Percentiles rank a stretch among this genome's conserved stretches.
These are phyloP conservation scores for Camptophora hylomeconis DNA, from an alignment of 2,329 filamentous ascomycete genomes.

Conservation along the genomic window DNA sequence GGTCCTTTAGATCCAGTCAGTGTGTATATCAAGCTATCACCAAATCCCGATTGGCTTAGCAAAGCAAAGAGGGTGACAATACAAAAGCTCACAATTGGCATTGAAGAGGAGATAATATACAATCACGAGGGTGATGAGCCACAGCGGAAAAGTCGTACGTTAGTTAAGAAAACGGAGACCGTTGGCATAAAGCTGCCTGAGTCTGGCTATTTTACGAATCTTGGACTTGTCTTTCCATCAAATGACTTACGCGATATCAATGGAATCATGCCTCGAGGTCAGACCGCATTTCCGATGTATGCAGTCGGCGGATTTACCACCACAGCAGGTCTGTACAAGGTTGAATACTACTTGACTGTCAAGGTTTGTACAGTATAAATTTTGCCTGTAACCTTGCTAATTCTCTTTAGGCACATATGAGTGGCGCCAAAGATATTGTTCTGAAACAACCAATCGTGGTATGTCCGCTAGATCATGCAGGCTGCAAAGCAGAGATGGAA, in stretches of 20 bases:
- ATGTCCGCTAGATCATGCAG: conserved; percentile 86
- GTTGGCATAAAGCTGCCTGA: conserved; percentile 80
- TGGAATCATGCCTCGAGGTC: conserved; percentile 73
- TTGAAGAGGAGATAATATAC: conserved; percentile 97
- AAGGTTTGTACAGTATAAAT: conserved; percentile 48
- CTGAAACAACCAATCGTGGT: conserved; percentile 90
- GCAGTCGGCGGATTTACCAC: conserved; percentile 86
- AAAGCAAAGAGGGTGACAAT: conserved; percentile 90
- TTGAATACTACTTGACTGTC: conserved; percentile 90
- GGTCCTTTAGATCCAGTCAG: conserved; percentile 89
- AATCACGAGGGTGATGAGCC: conserved; percentile 96
- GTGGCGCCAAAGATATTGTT: conserved; percentile 73
- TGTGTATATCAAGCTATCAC: conserved; percentile 86
- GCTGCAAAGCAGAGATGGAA: conserved; percentile 97
- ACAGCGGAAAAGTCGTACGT: conserved; percentile 72
- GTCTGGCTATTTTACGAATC: conserved; percentile 81
- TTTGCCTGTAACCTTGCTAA: conserved; percentile 12
- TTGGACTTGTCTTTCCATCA: conserved; percentile 79
- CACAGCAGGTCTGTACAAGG: conserved; percentile 87
- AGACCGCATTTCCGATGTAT: conserved; percentile 79
- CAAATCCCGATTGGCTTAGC: conserved; percentile 79
- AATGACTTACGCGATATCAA: conserved; percentile 80
- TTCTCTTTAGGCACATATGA: conserved; percentile 61
- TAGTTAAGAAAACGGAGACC: conserved; percentile 70
- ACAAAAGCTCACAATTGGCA: conserved; percentile 80